These are phyloP conservation scores for Elongisporangium prolatum DNA, from an alignment of 352 stramenopile genomes.

Conservation along the genomic window DNA sequence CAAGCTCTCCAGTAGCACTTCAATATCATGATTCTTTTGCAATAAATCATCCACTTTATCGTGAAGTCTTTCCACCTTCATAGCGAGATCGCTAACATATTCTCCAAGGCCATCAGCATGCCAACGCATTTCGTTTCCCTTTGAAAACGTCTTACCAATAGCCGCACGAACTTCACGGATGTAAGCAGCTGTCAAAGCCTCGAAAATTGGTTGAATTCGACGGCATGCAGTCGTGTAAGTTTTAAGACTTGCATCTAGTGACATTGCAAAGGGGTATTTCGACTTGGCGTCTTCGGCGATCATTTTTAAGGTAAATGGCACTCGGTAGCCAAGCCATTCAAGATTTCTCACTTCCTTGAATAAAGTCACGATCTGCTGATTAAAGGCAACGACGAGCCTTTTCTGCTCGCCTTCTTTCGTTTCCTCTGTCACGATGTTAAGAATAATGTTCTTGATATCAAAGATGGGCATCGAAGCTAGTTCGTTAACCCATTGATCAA, in stretches of 20 bases:
- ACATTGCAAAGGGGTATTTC: constrained; percentile 97
- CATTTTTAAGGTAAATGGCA: constrained; percentile 94
- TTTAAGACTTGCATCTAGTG: constrained; percentile 94
- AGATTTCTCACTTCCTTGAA: constrained; percentile 99
- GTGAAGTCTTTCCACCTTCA: constrained; percentile 95
- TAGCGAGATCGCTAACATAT: constrained; percentile 85
- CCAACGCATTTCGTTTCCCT: constrained; percentile 87
- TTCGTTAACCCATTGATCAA: constrained; percentile 93
- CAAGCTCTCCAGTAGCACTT: constrained; percentile 86
- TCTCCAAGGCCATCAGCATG: constrained; percentile 84
- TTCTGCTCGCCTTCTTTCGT: constrained; percentile 63
- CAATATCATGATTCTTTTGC: constrained; percentile 90
- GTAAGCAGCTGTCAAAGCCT: constrained; percentile 65
- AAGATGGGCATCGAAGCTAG: constrained; percentile 89
- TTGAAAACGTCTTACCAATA: constrained; percentile 87
- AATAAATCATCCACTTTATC: constrained; percentile 98
- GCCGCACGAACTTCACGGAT: constrained; percentile 78
- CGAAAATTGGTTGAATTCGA: constrained; percentile 82
- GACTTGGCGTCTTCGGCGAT: constrained; percentile 96
- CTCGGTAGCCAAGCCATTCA: constrained; percentile 96
- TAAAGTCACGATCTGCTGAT: constrained; percentile 96
- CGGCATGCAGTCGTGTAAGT: constrained; percentile 87
- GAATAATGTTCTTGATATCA: constrained; percentile 89
- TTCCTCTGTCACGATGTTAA: constrained; percentile 87
- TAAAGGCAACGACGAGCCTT: constrained; percentile 91